These are phyloP conservation scores for Hemisphaericaspora xylofermentans DNA, from an alignment of 1,139 yeast species.

Conservation along the genomic window DNA sequence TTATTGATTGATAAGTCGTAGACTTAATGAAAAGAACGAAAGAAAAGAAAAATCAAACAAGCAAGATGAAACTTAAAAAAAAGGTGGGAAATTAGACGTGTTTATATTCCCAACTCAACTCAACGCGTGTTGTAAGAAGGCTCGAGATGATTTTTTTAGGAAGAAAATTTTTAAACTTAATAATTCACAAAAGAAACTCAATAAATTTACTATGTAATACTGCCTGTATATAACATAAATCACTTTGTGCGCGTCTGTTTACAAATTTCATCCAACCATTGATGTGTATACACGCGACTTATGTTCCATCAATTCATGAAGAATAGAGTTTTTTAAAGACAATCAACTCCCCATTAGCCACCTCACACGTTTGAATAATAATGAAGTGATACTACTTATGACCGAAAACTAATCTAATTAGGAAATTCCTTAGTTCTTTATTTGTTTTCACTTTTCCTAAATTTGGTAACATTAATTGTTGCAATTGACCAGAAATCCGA, in stretches of 20 bases:
- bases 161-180: too few relatives aligned
- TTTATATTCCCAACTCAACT: constrained; percentile 3
- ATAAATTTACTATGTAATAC: too few relatives aligned
- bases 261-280: neutral
- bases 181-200: too few relatives aligned
- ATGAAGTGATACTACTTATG: neutral
- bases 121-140: constrained; percentile 1
- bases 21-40: neutral
- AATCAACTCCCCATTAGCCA: too few relatives aligned
- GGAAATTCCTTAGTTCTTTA: too few relatives aligned
- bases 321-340: too few relatives aligned
- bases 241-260: neutral
- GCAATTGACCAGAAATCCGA: too few relatives aligned
- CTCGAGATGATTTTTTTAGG: too few relatives aligned
- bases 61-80: neutral
- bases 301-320: too few relatives aligned
- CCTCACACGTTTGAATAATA: neutral
- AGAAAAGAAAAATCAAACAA: neutral
- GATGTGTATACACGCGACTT: neutral
- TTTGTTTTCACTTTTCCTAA: too few relatives aligned
- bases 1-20: neutral
- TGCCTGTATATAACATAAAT: neutral
- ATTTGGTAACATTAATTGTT: too few relatives aligned
- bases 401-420: neutral
- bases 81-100: constrained; percentile 5